Base-by-base conservation (phyloP, 2,329 filamentous ascomycete species). In the Penicillium sp. region DNA sequence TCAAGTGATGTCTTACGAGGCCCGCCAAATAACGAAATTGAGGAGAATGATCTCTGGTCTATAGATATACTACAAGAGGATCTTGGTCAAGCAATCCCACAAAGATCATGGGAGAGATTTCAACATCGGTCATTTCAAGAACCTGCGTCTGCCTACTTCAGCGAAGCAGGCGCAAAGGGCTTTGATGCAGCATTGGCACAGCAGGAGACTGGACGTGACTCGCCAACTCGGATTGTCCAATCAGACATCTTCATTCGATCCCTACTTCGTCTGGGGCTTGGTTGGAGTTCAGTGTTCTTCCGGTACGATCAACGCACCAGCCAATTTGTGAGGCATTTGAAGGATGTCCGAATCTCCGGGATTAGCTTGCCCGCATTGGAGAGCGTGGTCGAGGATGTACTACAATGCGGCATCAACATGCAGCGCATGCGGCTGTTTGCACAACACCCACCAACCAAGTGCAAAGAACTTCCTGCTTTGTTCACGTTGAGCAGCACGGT, bases 291-390 rank as follows among this genome's bases (percentile, higher is more conserved):
- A 7, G 57, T 67, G 6, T 65, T 75, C 47, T 75, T 75, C 49
- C 62, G 60, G 6, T 76, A 70, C 58, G 64, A 75, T 51, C 59
- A 66, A 40, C 52, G 63, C 39, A 58, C 57, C 3, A 59, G 53
- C 16, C 58, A 42, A n/a, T 75, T 76, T 44, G 66, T 70, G 33
- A 72, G 68, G 33, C 65, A 66, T 3, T 63, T 79, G 30, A 59
- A 68, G 3, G 66, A 76, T 45, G 67, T 76, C 1, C 68, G 76
- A 2, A 67, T 80, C 27, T 76, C 76, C 2, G 81, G 81, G 2
- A 63, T 75, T 29, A 81, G 77, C 52, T 62, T 72, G n/a, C 52
- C 61, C 18, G 65, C 72, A 18, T 66, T 77, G 10, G 60, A 69
- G 37, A 59, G 58, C 5, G 41, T 71, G 28, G 59, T 64, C 29